These are phyloP conservation scores for Lyophyllum decastes DNA, from an alignment of 768 basidiomycete genomes.

Conservation along the genomic window DNA sequence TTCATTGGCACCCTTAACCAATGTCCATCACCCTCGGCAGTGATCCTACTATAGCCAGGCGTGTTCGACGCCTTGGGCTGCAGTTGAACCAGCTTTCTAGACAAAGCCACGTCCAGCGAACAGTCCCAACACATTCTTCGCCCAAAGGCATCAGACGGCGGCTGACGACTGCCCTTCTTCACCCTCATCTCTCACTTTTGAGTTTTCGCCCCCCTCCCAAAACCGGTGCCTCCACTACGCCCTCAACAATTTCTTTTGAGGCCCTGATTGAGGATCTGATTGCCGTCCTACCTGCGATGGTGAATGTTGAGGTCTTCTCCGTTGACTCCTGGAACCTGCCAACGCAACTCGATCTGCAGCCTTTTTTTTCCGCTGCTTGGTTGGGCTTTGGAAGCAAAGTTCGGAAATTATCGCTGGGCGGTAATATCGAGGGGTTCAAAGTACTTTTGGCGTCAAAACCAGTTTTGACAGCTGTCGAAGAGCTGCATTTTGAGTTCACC, in stretches of 20 bases:
- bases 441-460: conserved; percentile 34
- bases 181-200: conserved; percentile 12
- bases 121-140: not conserved
- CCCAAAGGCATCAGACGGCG: conserved; percentile 3
- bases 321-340: conserved; percentile 42
- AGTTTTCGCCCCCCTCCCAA: conserved; percentile 1
- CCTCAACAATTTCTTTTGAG: conserved; percentile 20
- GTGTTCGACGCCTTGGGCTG: conserved; percentile 17
- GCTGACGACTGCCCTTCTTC: conserved; percentile 4
- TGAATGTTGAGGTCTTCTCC: conserved; percentile 33
- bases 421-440: conserved; percentile 36
- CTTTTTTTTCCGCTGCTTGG: conserved; percentile 40
- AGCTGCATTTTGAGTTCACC: conserved; percentile 41
- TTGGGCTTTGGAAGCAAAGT: conserved; percentile 37
- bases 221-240: not conserved
- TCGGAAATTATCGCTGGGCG: conserved; percentile 34
- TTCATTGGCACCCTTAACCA: no score
- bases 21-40: conserved; percentile 16
- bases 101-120: not conserved
- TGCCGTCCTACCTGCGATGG: conserved; percentile 30
- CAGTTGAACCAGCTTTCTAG: conserved; percentile 12
- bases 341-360: conserved; percentile 27
- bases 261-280: conserved; percentile 29
- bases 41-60: conserved; percentile 20
- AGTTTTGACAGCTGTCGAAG: conserved; percentile 28